Evolutionary conservation across 1,284 basidiomycete genomes (phyloP), one percentile per base, ranked within the genome.

Genomic region (Marasmius fiardii): DNA sequence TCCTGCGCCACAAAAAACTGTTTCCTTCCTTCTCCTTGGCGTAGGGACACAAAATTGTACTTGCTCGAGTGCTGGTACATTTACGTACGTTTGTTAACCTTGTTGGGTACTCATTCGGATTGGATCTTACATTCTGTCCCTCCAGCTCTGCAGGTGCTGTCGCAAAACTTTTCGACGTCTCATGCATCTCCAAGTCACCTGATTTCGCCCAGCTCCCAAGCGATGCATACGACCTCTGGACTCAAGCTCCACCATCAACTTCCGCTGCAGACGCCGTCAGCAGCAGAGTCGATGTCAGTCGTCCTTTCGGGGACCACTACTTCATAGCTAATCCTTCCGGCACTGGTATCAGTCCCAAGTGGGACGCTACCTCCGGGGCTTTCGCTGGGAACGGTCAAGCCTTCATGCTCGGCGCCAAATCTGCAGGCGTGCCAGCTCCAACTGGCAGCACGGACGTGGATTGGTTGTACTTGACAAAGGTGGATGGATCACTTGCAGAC

Each of bases 121-220:
- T n/a, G 10, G 10, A 31, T 31, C 28, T 31, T 31, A 31, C 28
- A 10, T 31, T 43, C n/a, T 43, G 55, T 49, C 20, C 28, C 26
- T 53, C n/a, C 44, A 61, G 62, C 35, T 56, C 51, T 16, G 60
- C 70, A 35, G 83, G 83, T n/a, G 82, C 83, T 20, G 67, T 83
- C 33, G 82, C 81, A 1, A 74, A 79, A 57, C 66, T 88, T 4
- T 80, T 83, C 65, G 85, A 89, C 65, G 72, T 79, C 43, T 81
- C 80, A 1, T 86, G 85, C 71, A 60, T 81, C 4, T 31, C 28
- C 28, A 31, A 10, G 37, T 72, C 72, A 59, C 59, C 72, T 16
- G 54, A 66, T 12, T 79, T 80, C 64, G 60, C 69, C 47, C 65
- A 65, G 11, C 66, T 81, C 44, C 72, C 78, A 43, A 72, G 77